phyloP scores from a whole-genome alignment of 257 asterid genomes.

The Solanum dulcamara region DNA sequence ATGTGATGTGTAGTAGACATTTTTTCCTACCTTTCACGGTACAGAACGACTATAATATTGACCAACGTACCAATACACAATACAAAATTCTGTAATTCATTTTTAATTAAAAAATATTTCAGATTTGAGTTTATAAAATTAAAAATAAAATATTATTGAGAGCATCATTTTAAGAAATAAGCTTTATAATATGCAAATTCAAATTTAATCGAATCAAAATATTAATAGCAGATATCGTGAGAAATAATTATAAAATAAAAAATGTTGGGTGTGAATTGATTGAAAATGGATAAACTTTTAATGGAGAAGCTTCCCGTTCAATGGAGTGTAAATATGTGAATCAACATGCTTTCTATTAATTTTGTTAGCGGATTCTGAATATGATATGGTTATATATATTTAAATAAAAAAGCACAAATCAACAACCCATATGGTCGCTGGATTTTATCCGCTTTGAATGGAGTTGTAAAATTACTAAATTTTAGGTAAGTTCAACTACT shows the following conservation, averaged over 20 bases:
- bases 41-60: conserved; percentile 4
- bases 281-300: neutral
- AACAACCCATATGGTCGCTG: neutral
- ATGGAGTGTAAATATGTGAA: neutral
- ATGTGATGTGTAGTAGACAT: neutral
- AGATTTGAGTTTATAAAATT: too few relatives aligned
- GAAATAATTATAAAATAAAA: neutral
- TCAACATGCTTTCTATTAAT: too few relatives aligned
- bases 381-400: too few relatives aligned
- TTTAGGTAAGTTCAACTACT: neutral
- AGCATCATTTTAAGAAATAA: too few relatives aligned
- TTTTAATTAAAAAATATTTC: too few relatives aligned
- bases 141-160: too few relatives aligned
- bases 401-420: too few relatives aligned
- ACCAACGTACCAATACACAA: neutral
- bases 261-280: neutral
- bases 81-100: neutral
- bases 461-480: neutral
- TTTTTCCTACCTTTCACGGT: neutral
- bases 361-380: too few relatives aligned
- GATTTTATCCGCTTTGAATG: neutral
- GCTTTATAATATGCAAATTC: too few relatives aligned
- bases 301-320: neutral
- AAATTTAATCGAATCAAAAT: too few relatives aligned
- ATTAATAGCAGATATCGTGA: too few relatives aligned